A percentile compares a stretch with the other conserved stretches of the same genome.
Evolutionary conservation across 164 flowering plant genomes (phyloP).

Genomic region (Magnolia kwangsiensis): DNA sequence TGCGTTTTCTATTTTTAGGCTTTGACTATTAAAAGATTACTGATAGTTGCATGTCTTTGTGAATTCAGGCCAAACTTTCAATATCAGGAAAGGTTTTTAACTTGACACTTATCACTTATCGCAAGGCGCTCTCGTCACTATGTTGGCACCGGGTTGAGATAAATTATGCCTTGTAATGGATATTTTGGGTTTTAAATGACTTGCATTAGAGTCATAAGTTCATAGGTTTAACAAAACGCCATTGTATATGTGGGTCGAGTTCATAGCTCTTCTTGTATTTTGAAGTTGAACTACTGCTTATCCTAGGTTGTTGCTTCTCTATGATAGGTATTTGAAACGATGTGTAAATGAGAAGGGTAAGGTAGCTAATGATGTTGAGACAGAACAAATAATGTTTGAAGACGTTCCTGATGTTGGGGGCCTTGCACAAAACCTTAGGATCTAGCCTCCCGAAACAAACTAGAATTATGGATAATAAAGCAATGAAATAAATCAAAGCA

Average conservation of each 20-base stretch:
- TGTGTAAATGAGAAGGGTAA: slow-evolving; percentile 93
- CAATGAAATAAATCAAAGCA: too few relatives aligned
- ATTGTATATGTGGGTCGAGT: too few relatives aligned
- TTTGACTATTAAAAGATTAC: not conserved
- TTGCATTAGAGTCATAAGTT: too few relatives aligned
- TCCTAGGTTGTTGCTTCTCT: not conserved
- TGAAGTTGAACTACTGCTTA: too few relatives aligned
- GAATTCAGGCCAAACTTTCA: slow-evolving; percentile 60
- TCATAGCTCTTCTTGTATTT: too few relatives aligned
- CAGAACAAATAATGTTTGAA: slow-evolving; percentile 91
- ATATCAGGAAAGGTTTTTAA: slow-evolving; percentile 60
- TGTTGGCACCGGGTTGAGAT: slow-evolving; percentile 93
- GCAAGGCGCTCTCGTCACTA: slow-evolving; percentile 98
- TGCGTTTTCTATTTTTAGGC: not conserved
- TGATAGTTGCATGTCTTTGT: slow-evolving; percentile 13
- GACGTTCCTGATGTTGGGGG: slow-evolving; percentile 52
- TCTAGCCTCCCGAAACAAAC: too few relatives aligned
- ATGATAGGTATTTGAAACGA: slow-evolving; percentile 71
- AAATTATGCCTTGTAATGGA: not conserved
- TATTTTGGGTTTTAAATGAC: not conserved
- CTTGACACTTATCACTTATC: slow-evolving; percentile 84
- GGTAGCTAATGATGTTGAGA: slow-evolving; percentile 99
- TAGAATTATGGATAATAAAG: too few relatives aligned
- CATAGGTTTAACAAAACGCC: too few relatives aligned
- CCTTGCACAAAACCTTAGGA: too few relatives aligned